Conservation (phyloP, 176 grass and related monocot genomes). For the Hordeum marinum region DNA sequence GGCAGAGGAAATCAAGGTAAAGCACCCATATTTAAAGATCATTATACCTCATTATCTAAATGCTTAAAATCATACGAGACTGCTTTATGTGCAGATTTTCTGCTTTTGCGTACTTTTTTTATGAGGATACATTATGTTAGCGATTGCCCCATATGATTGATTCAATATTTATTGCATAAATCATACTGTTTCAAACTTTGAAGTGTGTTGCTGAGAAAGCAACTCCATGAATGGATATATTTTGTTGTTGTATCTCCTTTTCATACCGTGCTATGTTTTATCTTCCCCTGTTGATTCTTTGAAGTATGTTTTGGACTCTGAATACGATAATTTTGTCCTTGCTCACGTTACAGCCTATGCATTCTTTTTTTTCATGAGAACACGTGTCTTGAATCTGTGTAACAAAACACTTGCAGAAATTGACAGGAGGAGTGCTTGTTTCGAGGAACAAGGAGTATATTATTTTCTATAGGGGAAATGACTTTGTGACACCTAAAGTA, state of each 20-base stretch:
- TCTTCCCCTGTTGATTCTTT: neutral
- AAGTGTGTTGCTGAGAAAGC: neutral
- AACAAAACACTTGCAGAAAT: slow-evolving; percentile 63
- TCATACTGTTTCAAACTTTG: neutral
- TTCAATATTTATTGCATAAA: neutral
- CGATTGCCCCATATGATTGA: neutral
- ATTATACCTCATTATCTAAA: neutral
- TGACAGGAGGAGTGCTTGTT: slow-evolving; percentile 92
- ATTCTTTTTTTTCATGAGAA: slow-evolving; percentile 6
- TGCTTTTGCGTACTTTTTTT: neutral
- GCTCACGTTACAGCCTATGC: neutral
- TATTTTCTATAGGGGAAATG: slow-evolving; percentile 92
- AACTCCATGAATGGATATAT: neutral
- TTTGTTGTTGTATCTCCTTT: neutral
- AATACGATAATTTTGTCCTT: slow-evolving; percentile 7
- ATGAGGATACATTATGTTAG: neutral
- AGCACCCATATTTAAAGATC: neutral
- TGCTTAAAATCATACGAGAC: neutral
- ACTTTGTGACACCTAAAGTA: slow-evolving; percentile 72
- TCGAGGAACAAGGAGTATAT: slow-evolving; percentile 96
- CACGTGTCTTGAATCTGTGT: slow-evolving; percentile 23
- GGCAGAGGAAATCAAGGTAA: slow-evolving; percentile 94
- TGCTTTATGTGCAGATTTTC: slow-evolving; percentile 1
- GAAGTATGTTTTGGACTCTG: slow-evolving; percentile 15
- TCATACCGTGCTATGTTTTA: neutral